Base-by-base conservation (phyloP, 805 yeast genomes). In the Schizosaccharomyces lindneri region DNA sequence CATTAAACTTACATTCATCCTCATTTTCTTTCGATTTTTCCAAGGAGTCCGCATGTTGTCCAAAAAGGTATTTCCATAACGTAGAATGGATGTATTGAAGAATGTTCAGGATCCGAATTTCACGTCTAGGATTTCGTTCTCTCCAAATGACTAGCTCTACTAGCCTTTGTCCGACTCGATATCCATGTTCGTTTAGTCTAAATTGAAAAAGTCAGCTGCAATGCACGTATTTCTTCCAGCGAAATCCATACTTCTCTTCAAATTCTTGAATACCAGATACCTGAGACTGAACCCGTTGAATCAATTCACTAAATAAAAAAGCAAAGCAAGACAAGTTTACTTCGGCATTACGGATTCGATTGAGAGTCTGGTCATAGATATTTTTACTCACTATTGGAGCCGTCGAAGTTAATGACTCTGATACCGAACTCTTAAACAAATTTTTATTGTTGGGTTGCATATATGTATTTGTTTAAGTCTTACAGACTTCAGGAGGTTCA, bases 21-120 rank as follows among this genome's bases (percentile, higher is more conserved):
- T 83, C 85, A 48, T 78, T 73, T 59, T 81, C 83, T 59, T 84
- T 85, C 2, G 83, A 78, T 68, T 82, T 81, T 65, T 87, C 93
- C 62, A 87, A 71, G 43, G 81, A 84, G 67, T 86, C 88, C 21
- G 95, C 85, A 0, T 79, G 73, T 65, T 77, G 78, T 6, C 88
- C 90, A 72, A 87, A 87, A 13, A 86, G 70, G 2, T 81, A 73
- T 63, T 75, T 78, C 95, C 95, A 87, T 19, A 87, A 76, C 2
- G 79, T 76, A 0, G 85, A 78, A 65, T 84, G 85, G 5, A 87
- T 80, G 67, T 83, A 85, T 68, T 83, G 87, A 62, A 84, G 71
- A 11, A 83, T 77, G 55, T 85, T 87, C 46, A 89, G 76, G 19
- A 83, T 76, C 60, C 78, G 78, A 9, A 78, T 75, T 65, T 84